Evolutionary conservation across 805 yeast genomes (phyloP), one percentile per base, ranked within the genome.

Genomic region (Ogataea corticis): DNA sequence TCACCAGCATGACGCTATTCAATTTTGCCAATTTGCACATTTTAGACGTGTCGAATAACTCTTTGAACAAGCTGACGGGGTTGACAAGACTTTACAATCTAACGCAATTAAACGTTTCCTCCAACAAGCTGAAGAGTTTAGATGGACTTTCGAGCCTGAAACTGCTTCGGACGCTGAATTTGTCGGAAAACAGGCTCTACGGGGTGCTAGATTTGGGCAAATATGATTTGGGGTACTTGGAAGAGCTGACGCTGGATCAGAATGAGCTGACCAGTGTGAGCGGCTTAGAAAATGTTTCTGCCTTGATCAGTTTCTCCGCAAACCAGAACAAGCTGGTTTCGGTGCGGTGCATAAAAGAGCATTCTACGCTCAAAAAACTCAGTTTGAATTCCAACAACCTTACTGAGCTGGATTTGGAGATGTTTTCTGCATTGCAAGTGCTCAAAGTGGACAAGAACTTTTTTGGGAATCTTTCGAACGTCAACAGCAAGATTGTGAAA

Each of bases 401-500:
- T 27, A 49, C 48, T 16, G 32, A 38, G 2, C 52, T 77, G 17
- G 65, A 71, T 41, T 50, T 75, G 14, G 50, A 50, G 1, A 33
- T 50, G 9, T 70, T 65, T 43, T 75, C 77, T 0, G 58, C 49
- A 27, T 63, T 79, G 49, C 62, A 78, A 38, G 70, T 68, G 3
- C 57, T 79, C 31, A 62, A 76, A 33, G 54, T 75, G 13, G 82
- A 78, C 52, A 74, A 79, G 4, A 63, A 62, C 47, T 48, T 55
- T 5, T 48, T 75, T 12, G 47, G 47, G 6, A 36, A 49, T 0
- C 21, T 68, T 2, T 42, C 51, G 1, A 66, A 69, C 11, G 49
- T 73, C 10, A 57, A 70, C 38, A 64, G 52, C 21, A 51, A 60
- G 40, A 51, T 77, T 25, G 73, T 71, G 30, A 79, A 75, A 44